Conservation (phyloP, 306 rosid genomes). For the Erythrophleum fordii region DNA sequence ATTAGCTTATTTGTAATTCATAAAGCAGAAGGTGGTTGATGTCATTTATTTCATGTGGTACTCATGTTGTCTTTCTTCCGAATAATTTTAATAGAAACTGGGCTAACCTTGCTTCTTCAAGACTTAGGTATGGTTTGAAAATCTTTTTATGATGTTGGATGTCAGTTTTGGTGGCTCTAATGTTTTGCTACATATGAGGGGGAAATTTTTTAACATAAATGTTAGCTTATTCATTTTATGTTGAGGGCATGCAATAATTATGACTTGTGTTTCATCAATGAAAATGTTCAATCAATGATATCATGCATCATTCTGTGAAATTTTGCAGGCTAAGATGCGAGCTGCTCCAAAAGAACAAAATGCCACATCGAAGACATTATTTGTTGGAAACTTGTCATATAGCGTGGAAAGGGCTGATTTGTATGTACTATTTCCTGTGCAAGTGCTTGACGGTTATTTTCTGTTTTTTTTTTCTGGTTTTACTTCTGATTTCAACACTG, state of each 20-base stretch:
- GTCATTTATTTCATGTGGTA: neutral
- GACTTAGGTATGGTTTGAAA: neutral
- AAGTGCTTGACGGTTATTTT: neutral
- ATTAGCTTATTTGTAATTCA: constrained; percentile 11
- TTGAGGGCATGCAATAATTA: constrained; percentile 17
- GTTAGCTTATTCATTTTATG: neutral
- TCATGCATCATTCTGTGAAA: constrained; percentile 9
- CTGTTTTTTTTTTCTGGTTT: neutral
- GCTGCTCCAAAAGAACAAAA: constrained; percentile 43
- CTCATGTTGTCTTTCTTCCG: neutral
- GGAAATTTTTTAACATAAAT: neutral
- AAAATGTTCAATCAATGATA: neutral
- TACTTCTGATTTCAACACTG: constrained; percentile 4
- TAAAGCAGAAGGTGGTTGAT: constrained; percentile 12
- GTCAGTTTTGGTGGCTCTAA: constrained; percentile 15
- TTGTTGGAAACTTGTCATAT: constrained; percentile 65
- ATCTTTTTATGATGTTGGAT: neutral
- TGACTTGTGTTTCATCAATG: neutral
- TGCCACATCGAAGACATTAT: constrained; percentile 59
- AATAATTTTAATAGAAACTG: constrained; percentile 3
- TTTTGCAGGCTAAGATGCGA: constrained; percentile 65
- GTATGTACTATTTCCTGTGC: constrained; percentile 49
- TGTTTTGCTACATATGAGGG: constrained; percentile 8
- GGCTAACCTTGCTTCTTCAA: constrained; percentile 11
- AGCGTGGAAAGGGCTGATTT: constrained; percentile 62